Conservation (phyloP, 2,329 filamentous ascomycete species). For the Domatiomyces globalis region DNA sequence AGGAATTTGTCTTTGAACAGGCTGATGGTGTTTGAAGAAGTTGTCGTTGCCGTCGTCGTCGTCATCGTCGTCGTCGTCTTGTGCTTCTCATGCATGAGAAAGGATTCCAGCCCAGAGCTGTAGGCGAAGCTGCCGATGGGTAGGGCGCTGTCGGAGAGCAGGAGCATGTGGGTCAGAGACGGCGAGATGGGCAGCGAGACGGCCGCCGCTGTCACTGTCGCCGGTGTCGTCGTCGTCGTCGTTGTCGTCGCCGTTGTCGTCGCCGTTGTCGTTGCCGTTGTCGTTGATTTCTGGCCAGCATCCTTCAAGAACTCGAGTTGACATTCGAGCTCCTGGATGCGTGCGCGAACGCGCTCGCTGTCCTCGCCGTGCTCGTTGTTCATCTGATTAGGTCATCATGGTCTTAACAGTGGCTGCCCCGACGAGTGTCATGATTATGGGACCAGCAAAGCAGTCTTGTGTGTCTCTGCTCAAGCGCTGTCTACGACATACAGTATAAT, state of each 20-base stretch:
- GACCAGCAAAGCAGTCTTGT: background rate
- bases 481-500: too few relatives aligned
- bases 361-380: constrained; percentile 1
- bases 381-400: background rate
- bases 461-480: background rate
- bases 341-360: constrained; percentile 9
- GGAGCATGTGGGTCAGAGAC: constrained; percentile 32
- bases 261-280: constrained; percentile 1
- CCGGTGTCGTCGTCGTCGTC: background rate
- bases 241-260: background rate
- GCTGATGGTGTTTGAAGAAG: constrained; percentile 14
- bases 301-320: constrained; percentile 30
- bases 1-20: constrained; percentile 42
- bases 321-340: constrained; percentile 34
- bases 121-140: constrained; percentile 53
- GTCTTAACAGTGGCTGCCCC: background rate
- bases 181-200: constrained; percentile 10
- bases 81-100: constrained; percentile 42
- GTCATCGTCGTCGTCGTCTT: constrained; percentile 12
- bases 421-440: background rate
- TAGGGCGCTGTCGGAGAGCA: constrained; percentile 50
- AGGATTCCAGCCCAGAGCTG: constrained; percentile 50
- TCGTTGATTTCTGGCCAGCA: constrained; percentile 1
- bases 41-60: constrained; percentile 11
- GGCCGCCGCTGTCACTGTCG: background rate